Base-by-base conservation (phyloP, 495 filamentous ascomycete species). In the Lasiosphaeria miniovina region DNA sequence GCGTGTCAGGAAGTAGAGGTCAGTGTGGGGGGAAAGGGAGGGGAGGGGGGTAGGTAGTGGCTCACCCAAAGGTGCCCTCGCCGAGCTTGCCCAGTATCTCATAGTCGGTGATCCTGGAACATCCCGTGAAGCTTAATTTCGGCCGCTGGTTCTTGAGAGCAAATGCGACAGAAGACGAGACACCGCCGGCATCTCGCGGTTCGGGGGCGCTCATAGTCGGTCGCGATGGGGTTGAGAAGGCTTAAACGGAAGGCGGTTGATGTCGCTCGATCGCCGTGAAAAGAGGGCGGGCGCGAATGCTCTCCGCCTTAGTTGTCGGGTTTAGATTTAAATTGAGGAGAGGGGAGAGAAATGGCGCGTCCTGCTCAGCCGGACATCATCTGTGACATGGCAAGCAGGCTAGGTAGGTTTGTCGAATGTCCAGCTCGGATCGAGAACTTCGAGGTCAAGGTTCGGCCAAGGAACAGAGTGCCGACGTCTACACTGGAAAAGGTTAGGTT, bases 31-130 rank as follows among this genome's bases (percentile, higher is more conserved):
- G 24, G 24, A 24, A 24, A 24, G 24, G 24, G 24, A 24, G 11
- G 14, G 40, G 31, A 9, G 7, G 15, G 15, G 32, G 15, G 48
- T 24, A 24, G 24, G 24, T 24, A 24, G 24, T 24, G 14, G 57
- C 83, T 58, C 70, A 92, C 89, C 93, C 94, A 75, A 99, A 99
- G 17, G 94, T 99, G 54, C 94, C 94, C 72, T 99, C 95, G 62
- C 94, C 94, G 52, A 99, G 83, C 77, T 99, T 99, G 52, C 86
- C 88, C 60, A 93, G 72, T 24, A 96, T 81, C 61, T 96, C 90
- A 70, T 96, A 99, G 57, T 94, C 88, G 49, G 77, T 80, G 64
- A 99, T 97, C 56, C 82, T 87, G 24, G 91, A 93, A 76, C 92
- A 96, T 35, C 94, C 94, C 52, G 77, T 75, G 68, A 95, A 98